Conservation (phyloP, 768 basidiomycete species). For the Phanerodontia chrysosporium region DNA sequence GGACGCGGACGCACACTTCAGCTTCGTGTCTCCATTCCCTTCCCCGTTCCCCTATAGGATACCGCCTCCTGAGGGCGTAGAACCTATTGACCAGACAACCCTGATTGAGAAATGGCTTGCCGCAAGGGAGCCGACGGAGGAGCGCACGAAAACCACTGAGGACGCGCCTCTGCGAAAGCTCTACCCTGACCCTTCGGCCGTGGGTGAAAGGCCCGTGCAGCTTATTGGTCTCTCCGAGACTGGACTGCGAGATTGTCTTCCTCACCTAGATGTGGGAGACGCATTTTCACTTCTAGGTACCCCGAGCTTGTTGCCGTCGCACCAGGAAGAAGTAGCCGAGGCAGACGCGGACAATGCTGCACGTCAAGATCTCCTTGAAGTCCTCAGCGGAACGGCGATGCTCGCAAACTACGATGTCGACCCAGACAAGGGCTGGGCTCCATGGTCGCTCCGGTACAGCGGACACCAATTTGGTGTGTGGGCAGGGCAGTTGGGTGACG, state of each 20-base stretch:
- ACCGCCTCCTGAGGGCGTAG: conserved; percentile 44
- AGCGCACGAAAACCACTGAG: conserved; percentile 25
- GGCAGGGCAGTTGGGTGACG: conserved; percentile 96
- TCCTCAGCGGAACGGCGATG: conserved; percentile 73
- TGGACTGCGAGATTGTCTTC: conserved; percentile 71
- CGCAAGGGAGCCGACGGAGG: conserved; percentile 54
- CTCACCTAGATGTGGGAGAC: conserved; percentile 85
- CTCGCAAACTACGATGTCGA: conserved; percentile 47
- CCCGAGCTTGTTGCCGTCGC: conserved; percentile 41
- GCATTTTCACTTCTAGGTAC: conserved; percentile 63
- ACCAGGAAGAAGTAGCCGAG: conserved; percentile 24
- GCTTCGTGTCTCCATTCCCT: conserved; percentile 81
- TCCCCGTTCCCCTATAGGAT: conserved; percentile 81
- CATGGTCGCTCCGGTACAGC: conserved; percentile 89
- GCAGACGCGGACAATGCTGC: conserved; percentile 29
- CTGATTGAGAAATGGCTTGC: conserved; percentile 78
- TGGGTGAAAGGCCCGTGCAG: conserved; percentile 44
- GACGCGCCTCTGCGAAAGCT: conserved; percentile 40
- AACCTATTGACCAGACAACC: conserved; percentile 44
- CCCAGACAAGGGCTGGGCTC: conserved; percentile 31
- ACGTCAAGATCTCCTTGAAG: conserved; percentile 72
- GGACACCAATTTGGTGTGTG: conserved; percentile 87
- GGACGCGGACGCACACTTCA: conserved; percentile 58
- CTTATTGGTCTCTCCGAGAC: conserved; percentile 73
- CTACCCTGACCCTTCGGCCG: conserved; percentile 33